A percentile compares a stretch with the other conserved stretches of the same genome.
phyloP scores from a whole-genome alignment of 2,329 filamentous ascomycete genomes.

The Keithomyces neogunnii region DNA sequence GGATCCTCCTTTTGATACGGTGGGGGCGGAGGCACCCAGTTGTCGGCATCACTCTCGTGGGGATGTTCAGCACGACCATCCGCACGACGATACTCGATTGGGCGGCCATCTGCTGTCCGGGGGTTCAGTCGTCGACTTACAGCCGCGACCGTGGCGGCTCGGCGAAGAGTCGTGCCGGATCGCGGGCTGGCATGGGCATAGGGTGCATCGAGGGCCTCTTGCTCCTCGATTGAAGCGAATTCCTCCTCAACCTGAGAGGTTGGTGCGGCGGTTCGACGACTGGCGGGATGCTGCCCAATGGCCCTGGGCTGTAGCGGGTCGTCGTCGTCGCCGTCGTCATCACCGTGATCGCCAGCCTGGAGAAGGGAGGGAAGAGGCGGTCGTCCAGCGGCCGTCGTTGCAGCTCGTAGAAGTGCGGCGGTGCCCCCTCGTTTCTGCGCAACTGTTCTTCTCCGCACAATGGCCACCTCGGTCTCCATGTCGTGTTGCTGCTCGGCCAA shows the following conservation, averaged over 20 bases:
- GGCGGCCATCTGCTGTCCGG: slow-evolving; percentile 42
- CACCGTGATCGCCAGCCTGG: neutral
- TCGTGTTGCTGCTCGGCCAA: slow-evolving; percentile 67
- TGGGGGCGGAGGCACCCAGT: slow-evolving; percentile 80
- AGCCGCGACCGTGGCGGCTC: slow-evolving; percentile 69
- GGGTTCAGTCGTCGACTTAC: slow-evolving; percentile 61
- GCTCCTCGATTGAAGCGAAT: slow-evolving; percentile 41
- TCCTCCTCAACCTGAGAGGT: slow-evolving; percentile 29
- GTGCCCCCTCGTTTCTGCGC: slow-evolving; percentile 48
- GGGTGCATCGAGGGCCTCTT: slow-evolving; percentile 59
- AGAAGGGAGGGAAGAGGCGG: slow-evolving; percentile 22
- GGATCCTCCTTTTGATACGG: slow-evolving; percentile 64
- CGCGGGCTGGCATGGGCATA: slow-evolving; percentile 67
- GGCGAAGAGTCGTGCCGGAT: slow-evolving; percentile 60
- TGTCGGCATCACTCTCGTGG: slow-evolving; percentile 80
- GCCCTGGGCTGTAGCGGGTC: slow-evolving; percentile 46
- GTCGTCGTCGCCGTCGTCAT: slow-evolving; percentile 30
- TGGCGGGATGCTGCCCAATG: slow-evolving; percentile 24
- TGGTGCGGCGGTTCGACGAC: slow-evolving; percentile 11
- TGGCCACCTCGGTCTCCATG: slow-evolving; percentile 69
- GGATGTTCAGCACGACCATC: slow-evolving; percentile 65
- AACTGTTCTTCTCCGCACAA: slow-evolving; percentile 67
- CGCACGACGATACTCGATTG: slow-evolving; percentile 56
- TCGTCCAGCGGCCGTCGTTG: slow-evolving; percentile 31
- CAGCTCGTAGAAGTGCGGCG: slow-evolving; percentile 38